These are phyloP conservation scores for Aphelidium insulamus DNA, from an alignment of 371 early-diverging fungal genomes.

Conservation along the genomic window DNA sequence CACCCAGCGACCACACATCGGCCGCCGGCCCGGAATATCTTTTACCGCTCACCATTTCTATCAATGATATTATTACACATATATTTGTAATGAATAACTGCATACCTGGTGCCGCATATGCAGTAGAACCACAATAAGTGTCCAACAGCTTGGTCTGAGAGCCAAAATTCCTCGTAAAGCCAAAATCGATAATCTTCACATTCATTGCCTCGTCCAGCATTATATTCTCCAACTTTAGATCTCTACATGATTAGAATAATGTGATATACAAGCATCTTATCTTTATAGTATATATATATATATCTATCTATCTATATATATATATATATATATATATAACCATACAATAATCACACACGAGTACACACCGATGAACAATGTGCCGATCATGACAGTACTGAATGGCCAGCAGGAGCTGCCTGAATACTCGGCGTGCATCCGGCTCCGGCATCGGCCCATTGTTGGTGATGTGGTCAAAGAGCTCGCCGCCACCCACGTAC, in stretches of 20 bases:
- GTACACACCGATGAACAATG: conserved; percentile 45
- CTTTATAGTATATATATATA: conserved; percentile 1
- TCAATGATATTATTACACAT: not conserved
- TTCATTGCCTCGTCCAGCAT: conserved; percentile 42
- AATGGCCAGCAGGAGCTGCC: conserved; percentile 48
- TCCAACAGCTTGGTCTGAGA: conserved; percentile 45
- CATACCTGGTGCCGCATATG: conserved; percentile 68
- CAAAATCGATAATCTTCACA: conserved; percentile 71
- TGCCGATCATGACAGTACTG: conserved; percentile 46
- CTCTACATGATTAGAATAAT: conserved; percentile 15
- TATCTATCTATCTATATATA: too few relatives aligned
- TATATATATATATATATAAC: not conserved
- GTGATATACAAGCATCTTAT: not conserved
- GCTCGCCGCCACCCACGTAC: conserved; percentile 49
- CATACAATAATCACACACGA: conserved; percentile 3
- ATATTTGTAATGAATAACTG: too few relatives aligned
- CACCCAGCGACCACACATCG: conserved; percentile 70
- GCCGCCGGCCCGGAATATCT: too few relatives aligned
- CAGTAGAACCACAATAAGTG: conserved; percentile 62
- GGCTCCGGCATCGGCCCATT: conserved; percentile 29
- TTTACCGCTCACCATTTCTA: conserved; percentile 4
- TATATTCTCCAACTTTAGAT: conserved; percentile 70
- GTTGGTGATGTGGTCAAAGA: conserved; percentile 38
- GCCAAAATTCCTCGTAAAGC: conserved; percentile 57
- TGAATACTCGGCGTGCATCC: conserved; percentile 34